phyloP scores from a whole-genome alignment of 225 moss, liverwort and hornwort species.

The Physcomitrium patens region DNA sequence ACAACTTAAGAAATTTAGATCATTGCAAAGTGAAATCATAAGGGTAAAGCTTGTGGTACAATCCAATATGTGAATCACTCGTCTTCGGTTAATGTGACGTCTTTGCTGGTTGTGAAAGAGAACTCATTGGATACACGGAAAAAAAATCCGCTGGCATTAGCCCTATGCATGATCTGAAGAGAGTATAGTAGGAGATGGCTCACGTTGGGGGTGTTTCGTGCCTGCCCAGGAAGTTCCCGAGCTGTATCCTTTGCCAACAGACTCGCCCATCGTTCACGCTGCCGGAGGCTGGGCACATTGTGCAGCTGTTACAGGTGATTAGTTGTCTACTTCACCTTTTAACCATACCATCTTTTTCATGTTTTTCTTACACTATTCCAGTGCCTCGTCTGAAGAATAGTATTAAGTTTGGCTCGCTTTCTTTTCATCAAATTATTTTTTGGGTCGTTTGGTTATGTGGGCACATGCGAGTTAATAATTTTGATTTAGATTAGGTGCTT shows the following conservation, averaged over 20 bases:
- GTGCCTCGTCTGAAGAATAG: neutral
- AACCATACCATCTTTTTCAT: neutral
- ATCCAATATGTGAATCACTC: neutral
- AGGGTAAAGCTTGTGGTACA: constrained; percentile 20
- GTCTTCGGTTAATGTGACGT: constrained; percentile 24
- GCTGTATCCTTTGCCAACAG: constrained; percentile 56
- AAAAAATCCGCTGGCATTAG: neutral
- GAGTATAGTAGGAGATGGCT: constrained; percentile 3
- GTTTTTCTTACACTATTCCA: neutral
- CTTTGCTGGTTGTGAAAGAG: neutral
- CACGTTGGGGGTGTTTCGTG: constrained; percentile 18
- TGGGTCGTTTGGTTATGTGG: too few species aligned
- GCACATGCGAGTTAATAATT: too few species aligned
- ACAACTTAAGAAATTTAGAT: constrained; percentile 38
- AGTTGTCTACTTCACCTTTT: neutral
- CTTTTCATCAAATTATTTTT: too few species aligned
- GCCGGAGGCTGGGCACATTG: constrained; percentile 93
- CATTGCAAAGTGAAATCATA: constrained; percentile 31
- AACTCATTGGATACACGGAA: constrained; percentile 9
- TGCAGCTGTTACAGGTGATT: constrained; percentile 76
- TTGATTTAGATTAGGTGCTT: too few species aligned
- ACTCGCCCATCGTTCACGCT: constrained; percentile 67
- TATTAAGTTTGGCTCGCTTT: too few species aligned
- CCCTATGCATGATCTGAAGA: neutral
- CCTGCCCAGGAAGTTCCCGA: constrained; percentile 66